Conservation (phyloP, 768 basidiomycete genomes). For the Leccinum variicolor region DNA sequence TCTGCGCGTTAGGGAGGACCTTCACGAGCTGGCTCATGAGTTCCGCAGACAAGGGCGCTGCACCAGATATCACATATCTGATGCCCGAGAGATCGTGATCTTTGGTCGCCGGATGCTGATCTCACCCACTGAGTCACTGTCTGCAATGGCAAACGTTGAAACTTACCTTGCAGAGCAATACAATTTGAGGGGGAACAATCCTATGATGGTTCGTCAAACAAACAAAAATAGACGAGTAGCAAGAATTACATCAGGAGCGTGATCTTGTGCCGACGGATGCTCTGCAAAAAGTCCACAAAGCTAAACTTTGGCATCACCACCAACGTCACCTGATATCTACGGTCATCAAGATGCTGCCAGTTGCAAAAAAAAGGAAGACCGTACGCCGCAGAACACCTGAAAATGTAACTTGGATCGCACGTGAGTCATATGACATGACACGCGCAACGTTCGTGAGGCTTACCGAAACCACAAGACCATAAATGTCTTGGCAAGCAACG, state of each 20-base stretch:
- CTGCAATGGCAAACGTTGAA: background rate
- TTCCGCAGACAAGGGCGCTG: slow-evolving; percentile 61
- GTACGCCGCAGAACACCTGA: slow-evolving; percentile 50
- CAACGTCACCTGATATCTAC: slow-evolving; percentile 42
- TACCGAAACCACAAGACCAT: slow-evolving; percentile 56
- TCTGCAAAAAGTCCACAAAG: slow-evolving; percentile 57
- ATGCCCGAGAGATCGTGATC: slow-evolving; percentile 50
- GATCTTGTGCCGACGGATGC: slow-evolving; percentile 56
- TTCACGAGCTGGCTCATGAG: slow-evolving; percentile 43
- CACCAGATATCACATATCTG: slow-evolving; percentile 54
- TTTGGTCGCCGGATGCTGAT: slow-evolving; percentile 50
- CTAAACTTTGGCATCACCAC: slow-evolving; percentile 64
- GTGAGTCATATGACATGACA: slow-evolving; percentile 3
- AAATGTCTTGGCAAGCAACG: slow-evolving; percentile 44
- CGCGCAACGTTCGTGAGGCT: slow-evolving; percentile 15
- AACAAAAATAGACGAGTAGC: background rate
- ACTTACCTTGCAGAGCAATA: slow-evolving; percentile 62
- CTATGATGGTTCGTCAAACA: slow-evolving; percentile 27
- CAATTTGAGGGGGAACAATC: slow-evolving; percentile 63
- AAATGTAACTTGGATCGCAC: slow-evolving; percentile 43
- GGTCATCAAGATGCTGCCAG: background rate
- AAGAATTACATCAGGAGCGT: slow-evolving; percentile 49
- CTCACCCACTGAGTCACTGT: background rate
- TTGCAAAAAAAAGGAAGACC: slow-evolving; percentile 6
- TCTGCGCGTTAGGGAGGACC: slow-evolving; percentile 54